Evolutionary conservation across 2,329 filamentous ascomycete species (phyloP).

Genomic region (Daldinia eschscholtzii): DNA sequence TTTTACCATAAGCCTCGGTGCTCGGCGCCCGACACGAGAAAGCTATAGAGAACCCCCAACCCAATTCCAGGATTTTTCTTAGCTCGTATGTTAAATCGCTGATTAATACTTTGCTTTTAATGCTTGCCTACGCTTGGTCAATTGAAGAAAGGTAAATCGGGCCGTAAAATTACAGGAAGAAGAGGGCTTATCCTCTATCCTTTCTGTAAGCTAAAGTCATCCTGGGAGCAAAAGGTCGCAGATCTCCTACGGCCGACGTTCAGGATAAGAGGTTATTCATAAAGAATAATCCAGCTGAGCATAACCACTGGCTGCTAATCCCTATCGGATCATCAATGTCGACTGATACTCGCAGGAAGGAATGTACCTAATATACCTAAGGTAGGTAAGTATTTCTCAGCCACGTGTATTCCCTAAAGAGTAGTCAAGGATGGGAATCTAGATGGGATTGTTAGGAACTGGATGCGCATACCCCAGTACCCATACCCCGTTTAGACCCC

Average conservation of each 20-base stretch:
- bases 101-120: background rate
- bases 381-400: background rate
- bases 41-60: background rate
- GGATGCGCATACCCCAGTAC: background rate
- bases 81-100: constrained; percentile 25
- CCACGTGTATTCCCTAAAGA: constrained; percentile 22
- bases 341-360: constrained; percentile 36
- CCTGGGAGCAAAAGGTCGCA: constrained; percentile 31
- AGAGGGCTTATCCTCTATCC: constrained; percentile 2
- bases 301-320: background rate
- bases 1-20: constrained; percentile 20
- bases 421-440: constrained; percentile 1
- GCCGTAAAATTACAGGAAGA: constrained; percentile 1
- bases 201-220: constrained; percentile 11
- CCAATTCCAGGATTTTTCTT: constrained; percentile 1
- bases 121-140: background rate
- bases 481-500: background rate
- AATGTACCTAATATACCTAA: background rate
- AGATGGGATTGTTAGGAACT: constrained; percentile 5
- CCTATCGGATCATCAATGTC: constrained; percentile 33
- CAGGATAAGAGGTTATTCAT: constrained; percentile 31
- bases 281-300: constrained; percentile 26
- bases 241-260: constrained; percentile 38
- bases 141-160: background rate
- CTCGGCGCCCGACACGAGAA: constrained; percentile 6